Percentiles rank a stretch among this genome's conserved stretches.
Conservation (phyloP, 495 filamentous ascomycete genomes). For the Penicillium tannophilum region DNA sequence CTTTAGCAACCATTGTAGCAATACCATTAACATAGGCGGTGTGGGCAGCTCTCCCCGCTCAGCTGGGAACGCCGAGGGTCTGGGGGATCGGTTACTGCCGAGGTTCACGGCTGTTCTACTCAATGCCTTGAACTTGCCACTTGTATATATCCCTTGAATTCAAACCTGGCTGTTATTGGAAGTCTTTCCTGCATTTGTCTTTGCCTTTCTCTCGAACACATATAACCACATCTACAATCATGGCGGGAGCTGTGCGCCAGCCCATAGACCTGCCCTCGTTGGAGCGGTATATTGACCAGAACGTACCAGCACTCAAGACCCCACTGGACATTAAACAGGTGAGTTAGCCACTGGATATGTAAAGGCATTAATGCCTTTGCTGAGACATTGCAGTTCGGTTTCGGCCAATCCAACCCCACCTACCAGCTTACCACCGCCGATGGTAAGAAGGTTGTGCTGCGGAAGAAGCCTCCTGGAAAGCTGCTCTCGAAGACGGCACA, state of each 20-base stretch:
- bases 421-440: slow-evolving; percentile 78
- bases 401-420: slow-evolving; percentile 96
- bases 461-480: slow-evolving; percentile 93
- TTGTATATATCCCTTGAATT: slow-evolving; percentile 1
- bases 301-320: slow-evolving; percentile 76
- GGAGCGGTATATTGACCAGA: slow-evolving; percentile 71
- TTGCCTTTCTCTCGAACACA: neutral
- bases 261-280: slow-evolving; percentile 79
- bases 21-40: neutral
- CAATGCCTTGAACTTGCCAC: neutral
- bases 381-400: slow-evolving; percentile 69
- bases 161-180: neutral
- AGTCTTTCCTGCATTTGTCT: neutral
- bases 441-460: slow-evolving; percentile 74
- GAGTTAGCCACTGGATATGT: slow-evolving; percentile 18
- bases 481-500: slow-evolving; percentile 92
- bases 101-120: neutral
- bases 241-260: slow-evolving; percentile 89
- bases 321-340: slow-evolving; percentile 91
- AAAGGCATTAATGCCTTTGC: neutral
- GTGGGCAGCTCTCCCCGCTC: slow-evolving; percentile 9
- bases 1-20: slow-evolving; percentile 9
- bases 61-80: neutral
- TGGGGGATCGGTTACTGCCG: neutral
- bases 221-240: slow-evolving; percentile 34